Conservation (phyloP, 805 yeast genomes). For the Clavispora carvajalis region DNA sequence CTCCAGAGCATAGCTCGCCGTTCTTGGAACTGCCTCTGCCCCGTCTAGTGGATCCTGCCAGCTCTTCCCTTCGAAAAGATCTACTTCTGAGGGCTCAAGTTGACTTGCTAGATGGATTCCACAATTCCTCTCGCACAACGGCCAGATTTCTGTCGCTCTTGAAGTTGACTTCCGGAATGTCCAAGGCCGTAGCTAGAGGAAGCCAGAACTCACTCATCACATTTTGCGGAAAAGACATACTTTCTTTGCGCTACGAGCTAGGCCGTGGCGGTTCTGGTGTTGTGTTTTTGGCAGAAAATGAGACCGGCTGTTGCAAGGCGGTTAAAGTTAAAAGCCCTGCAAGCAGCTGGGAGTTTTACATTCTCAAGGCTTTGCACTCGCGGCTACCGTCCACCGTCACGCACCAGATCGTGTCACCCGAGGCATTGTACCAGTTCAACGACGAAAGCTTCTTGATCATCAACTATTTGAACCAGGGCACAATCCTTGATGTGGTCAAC, state of each 20-base stretch:
- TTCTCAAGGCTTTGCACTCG: slow-evolving; percentile 52
- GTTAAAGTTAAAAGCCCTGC: slow-evolving; percentile 69
- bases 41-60: background rate
- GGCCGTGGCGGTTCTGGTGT: slow-evolving; percentile 82
- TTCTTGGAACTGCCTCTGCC: slow-evolving; percentile 29
- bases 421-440: slow-evolving; percentile 47
- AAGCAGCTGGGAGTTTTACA: slow-evolving; percentile 77
- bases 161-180: background rate
- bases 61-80: background rate
- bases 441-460: slow-evolving; percentile 69
- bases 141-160: background rate
- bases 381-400: slow-evolving; percentile 22
- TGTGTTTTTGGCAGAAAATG: slow-evolving; percentile 65
- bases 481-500: slow-evolving; percentile 65
- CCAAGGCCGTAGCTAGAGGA: background rate
- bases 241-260: slow-evolving; percentile 48
- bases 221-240: slow-evolving; percentile 35
- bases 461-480: slow-evolving; percentile 66
- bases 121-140: background rate
- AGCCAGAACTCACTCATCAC: slow-evolving; percentile 26
- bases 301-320: slow-evolving; percentile 53
- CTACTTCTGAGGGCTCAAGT: background rate
- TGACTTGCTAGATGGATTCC: background rate
- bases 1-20: slow-evolving; percentile 41
- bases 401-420: slow-evolving; percentile 44